Conservation (phyloP, 495 filamentous ascomycete genomes). For the Thermochaetoides thermophila region DNA sequence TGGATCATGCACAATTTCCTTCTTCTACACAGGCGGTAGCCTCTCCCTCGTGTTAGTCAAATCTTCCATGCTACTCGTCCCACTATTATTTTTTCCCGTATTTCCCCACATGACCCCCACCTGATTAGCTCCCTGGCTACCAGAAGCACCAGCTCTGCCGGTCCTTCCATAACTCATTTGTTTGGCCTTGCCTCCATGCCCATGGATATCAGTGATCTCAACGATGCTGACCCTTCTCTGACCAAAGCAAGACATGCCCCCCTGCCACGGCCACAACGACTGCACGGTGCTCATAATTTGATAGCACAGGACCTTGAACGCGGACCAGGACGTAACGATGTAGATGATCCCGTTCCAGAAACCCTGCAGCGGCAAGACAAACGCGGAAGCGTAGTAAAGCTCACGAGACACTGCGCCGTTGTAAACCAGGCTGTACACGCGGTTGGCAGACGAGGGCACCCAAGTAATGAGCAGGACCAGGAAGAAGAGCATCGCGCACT, state of each 20-base stretch:
- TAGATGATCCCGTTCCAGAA: conserved; percentile 84
- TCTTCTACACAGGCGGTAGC: conserved; percentile 1
- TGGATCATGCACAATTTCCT: background rate
- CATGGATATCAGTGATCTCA: background rate
- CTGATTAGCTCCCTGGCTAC: background rate
- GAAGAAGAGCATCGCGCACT: conserved; percentile 79
- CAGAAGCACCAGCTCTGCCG: background rate
- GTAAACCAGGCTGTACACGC: conserved; percentile 53
- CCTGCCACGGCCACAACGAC: background rate
- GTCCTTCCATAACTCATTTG: background rate
- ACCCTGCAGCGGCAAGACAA: conserved; percentile 72
- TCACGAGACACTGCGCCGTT: conserved; percentile 35
- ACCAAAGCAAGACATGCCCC: too few relatives aligned
- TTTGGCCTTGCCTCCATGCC: background rate
- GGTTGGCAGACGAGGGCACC: conserved; percentile 71
- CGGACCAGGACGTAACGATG: conserved; percentile 43
- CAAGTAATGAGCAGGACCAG: conserved; percentile 68
- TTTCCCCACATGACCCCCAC: conserved; percentile 4
- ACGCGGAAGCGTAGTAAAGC: conserved; percentile 53
- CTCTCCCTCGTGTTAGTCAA: conserved; percentile 5
- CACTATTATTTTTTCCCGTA: conserved; percentile 2
- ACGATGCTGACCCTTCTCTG: conserved; percentile 4
- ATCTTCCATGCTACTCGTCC: conserved; percentile 11
- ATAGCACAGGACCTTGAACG: conserved; percentile 28
- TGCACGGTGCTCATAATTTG: background rate